phyloP scores from a whole-genome alignment of 73 alveolate genomes.

The Symbiodinium pilosum region DNA sequence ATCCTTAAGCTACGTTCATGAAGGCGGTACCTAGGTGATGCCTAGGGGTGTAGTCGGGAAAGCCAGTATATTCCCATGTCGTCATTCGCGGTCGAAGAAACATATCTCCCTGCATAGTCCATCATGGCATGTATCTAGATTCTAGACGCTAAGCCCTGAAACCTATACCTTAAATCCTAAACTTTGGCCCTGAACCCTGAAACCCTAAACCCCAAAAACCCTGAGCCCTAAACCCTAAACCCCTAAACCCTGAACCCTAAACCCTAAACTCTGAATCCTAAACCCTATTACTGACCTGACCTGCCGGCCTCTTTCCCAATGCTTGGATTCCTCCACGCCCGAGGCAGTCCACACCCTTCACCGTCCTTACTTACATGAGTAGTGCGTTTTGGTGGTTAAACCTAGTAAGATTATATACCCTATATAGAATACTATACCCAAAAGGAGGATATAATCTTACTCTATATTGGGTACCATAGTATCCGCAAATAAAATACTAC shows the following conservation, averaged over 20 bases:
- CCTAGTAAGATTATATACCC: too few species aligned
- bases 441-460: too few species aligned
- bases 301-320: conserved; percentile 67
- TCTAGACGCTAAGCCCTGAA: too few species aligned
- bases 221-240: not conserved
- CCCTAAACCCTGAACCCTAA: not conserved
- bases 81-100: not conserved
- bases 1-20: too few species aligned
- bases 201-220: not conserved
- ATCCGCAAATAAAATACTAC: too few species aligned
- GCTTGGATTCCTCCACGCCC: conserved; percentile 90
- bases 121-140: too few species aligned
- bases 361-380: conserved; percentile 27
- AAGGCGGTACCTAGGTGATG: not conserved
- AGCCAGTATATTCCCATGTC: not conserved
- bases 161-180: too few species aligned
- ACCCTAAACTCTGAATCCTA: not conserved
- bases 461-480: too few species aligned
- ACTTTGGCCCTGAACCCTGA: not conserved
- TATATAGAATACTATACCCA: too few species aligned
- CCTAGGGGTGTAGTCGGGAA: not conserved
- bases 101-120: not conserved
- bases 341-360: conserved; percentile 89
- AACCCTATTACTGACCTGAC: conserved; percentile 17
- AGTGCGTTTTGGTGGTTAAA: too few species aligned